A percentile compares a stretch with the other conserved stretches of the same genome.
phyloP scores from a whole-genome alignment of 768 basidiomycete species.

The Podaxis pistillaris region DNA sequence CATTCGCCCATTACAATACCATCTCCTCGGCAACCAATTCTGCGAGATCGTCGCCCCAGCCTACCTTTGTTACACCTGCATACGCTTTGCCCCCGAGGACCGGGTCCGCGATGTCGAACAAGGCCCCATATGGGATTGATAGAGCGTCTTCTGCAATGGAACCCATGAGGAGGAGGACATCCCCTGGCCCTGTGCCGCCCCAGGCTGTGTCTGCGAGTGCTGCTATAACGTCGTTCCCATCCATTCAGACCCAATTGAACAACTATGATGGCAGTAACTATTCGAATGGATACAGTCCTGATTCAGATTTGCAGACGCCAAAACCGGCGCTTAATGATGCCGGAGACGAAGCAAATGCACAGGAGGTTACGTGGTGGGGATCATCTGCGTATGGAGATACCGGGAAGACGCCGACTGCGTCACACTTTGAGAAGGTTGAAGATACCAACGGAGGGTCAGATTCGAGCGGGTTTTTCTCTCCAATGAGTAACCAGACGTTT shows the following conservation, averaged over 20 bases:
- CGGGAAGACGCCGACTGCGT: slow-evolving; percentile 62
- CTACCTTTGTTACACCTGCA: slow-evolving; percentile 39
- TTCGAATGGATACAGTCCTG: slow-evolving; percentile 30
- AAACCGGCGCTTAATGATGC: slow-evolving; percentile 26
- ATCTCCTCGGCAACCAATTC: slow-evolving; percentile 83
- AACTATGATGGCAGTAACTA: slow-evolving; percentile 34
- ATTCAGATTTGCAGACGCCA: slow-evolving; percentile 30
- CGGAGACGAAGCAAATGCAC: slow-evolving; percentile 31
- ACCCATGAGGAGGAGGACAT: slow-evolving; percentile 53
- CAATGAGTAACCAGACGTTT: slow-evolving; percentile 67
- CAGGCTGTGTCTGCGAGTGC: slow-evolving; percentile 55
- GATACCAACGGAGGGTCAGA: slow-evolving; percentile 37
- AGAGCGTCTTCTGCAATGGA: slow-evolving; percentile 81
- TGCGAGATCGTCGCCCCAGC: slow-evolving; percentile 74
- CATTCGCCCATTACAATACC: slow-evolving; percentile 91
- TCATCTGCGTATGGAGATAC: slow-evolving; percentile 25
- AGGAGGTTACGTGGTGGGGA: slow-evolving; percentile 66
- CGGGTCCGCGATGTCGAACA: slow-evolving; percentile 69
- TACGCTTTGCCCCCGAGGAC: slow-evolving; percentile 51
- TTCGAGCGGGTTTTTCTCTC: slow-evolving; percentile 71
- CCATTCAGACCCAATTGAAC: slow-evolving; percentile 24
- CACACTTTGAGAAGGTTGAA: slow-evolving; percentile 61
- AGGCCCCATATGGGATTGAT: slow-evolving; percentile 52
- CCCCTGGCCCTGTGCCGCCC: slow-evolving; percentile 48
- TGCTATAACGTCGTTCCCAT: slow-evolving; percentile 48